Evolutionary conservation across 164 flowering plant genomes (phyloP).

Genomic region (Platanus orientalis): DNA sequence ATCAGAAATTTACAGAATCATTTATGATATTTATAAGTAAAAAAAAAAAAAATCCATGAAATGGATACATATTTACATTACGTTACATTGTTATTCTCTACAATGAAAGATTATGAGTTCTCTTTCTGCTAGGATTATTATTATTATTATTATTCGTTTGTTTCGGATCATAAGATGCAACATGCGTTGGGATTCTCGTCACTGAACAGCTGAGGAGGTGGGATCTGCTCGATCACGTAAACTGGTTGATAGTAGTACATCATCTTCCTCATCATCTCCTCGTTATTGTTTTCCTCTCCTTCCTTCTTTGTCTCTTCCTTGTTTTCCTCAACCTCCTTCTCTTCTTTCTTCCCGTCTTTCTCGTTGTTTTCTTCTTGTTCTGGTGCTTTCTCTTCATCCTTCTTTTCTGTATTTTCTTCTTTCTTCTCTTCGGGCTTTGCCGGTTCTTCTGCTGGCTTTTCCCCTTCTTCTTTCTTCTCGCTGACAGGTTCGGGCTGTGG

Average conservation of each 20-base stretch:
- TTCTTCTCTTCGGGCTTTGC: too few species aligned
- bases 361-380: too few species aligned
- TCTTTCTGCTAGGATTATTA: too few species aligned
- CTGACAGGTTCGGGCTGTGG: conserved; percentile 67
- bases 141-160: too few species aligned
- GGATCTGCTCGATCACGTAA: conserved; percentile 70
- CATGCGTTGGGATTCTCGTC: conserved; percentile 98
- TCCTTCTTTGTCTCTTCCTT: neutral
- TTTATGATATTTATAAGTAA: too few species aligned
- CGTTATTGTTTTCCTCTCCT: too few species aligned
- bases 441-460: conserved; percentile 4
- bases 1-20: too few species aligned
- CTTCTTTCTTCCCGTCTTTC: conserved; percentile 7
- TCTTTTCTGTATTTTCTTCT: conserved; percentile 11
- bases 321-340: conserved; percentile 9
- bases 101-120: too few species aligned
- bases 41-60: too few species aligned
- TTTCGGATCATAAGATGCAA: conserved; percentile 63
- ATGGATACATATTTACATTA: too few species aligned
- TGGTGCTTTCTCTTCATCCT: conserved; percentile 12
- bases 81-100: too few species aligned
- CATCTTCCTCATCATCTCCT: conserved; percentile 59
- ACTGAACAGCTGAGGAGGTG: conserved; percentile 88
- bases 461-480: conserved; percentile 25
- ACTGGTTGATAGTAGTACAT: conserved; percentile 54